Conservation (phyloP, 352 stramenopile species). For the Hyaloperonospora brassicae region DNA sequence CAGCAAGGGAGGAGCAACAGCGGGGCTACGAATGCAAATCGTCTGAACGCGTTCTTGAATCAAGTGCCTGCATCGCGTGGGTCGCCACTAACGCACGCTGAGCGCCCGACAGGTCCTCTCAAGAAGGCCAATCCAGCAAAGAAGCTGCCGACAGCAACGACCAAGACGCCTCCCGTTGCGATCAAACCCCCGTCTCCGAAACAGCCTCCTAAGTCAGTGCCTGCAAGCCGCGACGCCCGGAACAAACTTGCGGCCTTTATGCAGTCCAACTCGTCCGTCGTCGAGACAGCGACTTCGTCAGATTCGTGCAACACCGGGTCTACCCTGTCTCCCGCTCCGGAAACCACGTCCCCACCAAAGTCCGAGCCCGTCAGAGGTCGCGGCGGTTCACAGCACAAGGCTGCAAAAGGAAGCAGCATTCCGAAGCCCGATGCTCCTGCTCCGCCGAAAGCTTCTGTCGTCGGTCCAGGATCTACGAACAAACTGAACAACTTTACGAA, state of each 20-base stretch:
- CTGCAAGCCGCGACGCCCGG: slow-evolving; percentile 27
- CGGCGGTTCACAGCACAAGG: slow-evolving; percentile 57
- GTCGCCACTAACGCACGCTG: slow-evolving; percentile 49
- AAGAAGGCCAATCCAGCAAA: slow-evolving; percentile 39
- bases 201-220: slow-evolving; percentile 18
- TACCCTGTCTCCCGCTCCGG: slow-evolving; percentile 19
- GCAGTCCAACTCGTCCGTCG: slow-evolving; percentile 52
- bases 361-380: slow-evolving; percentile 23
- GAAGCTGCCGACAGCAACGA: slow-evolving; percentile 19
- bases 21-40: slow-evolving; percentile 39
- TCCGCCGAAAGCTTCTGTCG: slow-evolving; percentile 15
- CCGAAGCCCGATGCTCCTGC: slow-evolving; percentile 12
- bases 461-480: slow-evolving; percentile 28
- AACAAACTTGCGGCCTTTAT: slow-evolving; percentile 83
- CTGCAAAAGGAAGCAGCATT: slow-evolving; percentile 28
- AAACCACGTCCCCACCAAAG: slow-evolving; percentile 16
- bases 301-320: no score
- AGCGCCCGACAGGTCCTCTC: slow-evolving; percentile 45
- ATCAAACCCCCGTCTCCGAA: slow-evolving; percentile 21
- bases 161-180: slow-evolving; percentile 14
- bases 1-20: slow-evolving; percentile 40
- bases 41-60: slow-evolving; percentile 68
- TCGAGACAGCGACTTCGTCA: slow-evolving; percentile 18
- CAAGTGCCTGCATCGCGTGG: slow-evolving; percentile 56
- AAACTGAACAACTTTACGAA: slow-evolving; percentile 78